Evolutionary conservation across 148 eudicot species (phyloP).

Genomic region (Dysphania ambrosioides): DNA sequence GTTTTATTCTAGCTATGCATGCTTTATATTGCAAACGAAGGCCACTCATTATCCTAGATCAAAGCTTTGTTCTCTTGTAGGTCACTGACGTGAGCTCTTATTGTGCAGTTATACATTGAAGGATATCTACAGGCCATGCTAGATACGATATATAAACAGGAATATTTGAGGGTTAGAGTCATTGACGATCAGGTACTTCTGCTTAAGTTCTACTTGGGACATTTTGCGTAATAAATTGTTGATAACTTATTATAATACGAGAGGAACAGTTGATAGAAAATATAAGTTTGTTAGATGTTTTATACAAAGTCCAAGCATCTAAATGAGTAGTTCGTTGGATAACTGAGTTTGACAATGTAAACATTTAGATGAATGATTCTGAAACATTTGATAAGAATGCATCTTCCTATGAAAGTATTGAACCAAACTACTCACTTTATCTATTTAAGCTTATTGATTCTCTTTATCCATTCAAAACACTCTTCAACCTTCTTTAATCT

Average conservation of each 20-base stretch:
- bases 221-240: conserved; percentile 1
- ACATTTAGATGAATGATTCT: not conserved
- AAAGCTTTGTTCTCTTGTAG: not conserved
- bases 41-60: not conserved
- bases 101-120: conserved; percentile 90
- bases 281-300: not conserved
- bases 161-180: conserved; percentile 91
- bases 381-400: not conserved
- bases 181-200: conserved; percentile 77
- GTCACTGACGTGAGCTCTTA: conserved; percentile 1
- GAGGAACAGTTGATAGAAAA: not conserved
- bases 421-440: not conserved
- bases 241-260: not conserved
- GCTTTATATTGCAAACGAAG: not conserved
- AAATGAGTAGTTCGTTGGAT: not conserved
- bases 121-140: conserved; percentile 98
- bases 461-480: not conserved
- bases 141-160: conserved; percentile 89
- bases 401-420: not conserved
- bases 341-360: not conserved
- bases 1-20: not conserved
- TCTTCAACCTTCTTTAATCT: not conserved
- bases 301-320: not conserved
- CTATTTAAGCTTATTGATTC: not conserved
- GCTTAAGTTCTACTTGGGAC: not conserved